Conservation (phyloP, 257 asterid species). For the Solanum appendiculatum region DNA sequence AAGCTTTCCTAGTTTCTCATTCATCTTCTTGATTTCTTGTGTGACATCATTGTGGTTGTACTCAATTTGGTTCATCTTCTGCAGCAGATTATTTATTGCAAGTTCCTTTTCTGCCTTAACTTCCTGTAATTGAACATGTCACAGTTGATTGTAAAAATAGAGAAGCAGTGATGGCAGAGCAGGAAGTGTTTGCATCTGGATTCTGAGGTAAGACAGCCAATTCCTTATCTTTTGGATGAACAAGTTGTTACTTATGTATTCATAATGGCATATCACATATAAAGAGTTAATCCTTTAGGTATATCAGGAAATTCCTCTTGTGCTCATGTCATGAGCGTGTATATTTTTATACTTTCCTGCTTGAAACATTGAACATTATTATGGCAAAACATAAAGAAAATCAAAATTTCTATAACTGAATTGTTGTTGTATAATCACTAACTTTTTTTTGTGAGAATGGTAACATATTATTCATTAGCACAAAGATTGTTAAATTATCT, state of each 20-base stretch:
- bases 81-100: slow-evolving; percentile 4
- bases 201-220: not conserved
- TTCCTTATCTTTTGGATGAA: not conserved
- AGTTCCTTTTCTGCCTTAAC: slow-evolving; percentile 4
- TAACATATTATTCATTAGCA: not conserved
- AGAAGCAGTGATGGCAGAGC: not conserved
- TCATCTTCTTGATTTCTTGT: slow-evolving; percentile 1
- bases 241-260: not conserved
- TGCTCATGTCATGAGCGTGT: not conserved
- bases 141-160: not conserved
- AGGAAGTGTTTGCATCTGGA: not conserved
- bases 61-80: slow-evolving; percentile 5
- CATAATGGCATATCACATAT: not conserved
- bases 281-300: not conserved
- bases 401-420: not conserved
- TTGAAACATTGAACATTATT: not conserved
- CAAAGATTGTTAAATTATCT: not conserved
- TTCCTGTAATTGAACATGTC: not conserved
- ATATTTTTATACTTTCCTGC: not conserved
- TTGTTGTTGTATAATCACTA: not conserved
- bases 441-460: not conserved
- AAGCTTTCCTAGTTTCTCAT: slow-evolving; percentile 3
- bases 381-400: not conserved
- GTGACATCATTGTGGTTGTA: not conserved
- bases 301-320: not conserved